Conservation (phyloP, 148 eudicot genomes). For the Vaccinium corymbosum region DNA sequence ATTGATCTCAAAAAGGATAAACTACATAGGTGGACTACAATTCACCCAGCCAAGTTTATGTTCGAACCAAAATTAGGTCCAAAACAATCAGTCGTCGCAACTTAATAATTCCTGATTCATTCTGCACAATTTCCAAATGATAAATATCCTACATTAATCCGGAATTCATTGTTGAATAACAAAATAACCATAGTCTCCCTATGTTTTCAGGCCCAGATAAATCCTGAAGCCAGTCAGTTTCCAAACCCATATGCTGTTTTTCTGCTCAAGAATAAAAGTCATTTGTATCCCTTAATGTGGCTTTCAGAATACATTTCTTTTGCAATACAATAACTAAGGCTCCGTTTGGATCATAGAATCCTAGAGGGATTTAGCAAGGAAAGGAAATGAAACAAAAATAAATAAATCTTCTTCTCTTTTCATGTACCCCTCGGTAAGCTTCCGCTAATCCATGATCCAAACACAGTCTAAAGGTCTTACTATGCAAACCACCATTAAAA, state of each 20-base stretch:
- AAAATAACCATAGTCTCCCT: background rate
- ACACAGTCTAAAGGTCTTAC: background rate
- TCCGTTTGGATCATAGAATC: background rate
- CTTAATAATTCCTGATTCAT: background rate
- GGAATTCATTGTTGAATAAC: background rate
- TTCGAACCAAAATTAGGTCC: background rate
- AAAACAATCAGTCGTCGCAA: background rate
- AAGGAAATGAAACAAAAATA: background rate
- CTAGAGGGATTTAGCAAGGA: background rate
- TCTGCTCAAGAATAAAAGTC: background rate
- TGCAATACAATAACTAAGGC: background rate
- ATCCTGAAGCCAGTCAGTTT: background rate
- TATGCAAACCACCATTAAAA: background rate
- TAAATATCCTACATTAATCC: background rate
- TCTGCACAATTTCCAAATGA: background rate
- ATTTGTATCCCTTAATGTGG: background rate
- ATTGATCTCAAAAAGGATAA: background rate
- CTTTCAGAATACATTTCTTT: background rate
- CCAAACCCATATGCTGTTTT: background rate
- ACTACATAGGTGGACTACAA: background rate
- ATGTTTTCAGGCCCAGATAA: background rate
- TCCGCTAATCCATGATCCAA: background rate
- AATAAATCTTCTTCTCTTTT: background rate
- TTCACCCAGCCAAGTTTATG: background rate
- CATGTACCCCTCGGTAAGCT: background rate